Conservation (phyloP, 768 basidiomycete genomes). For the Asterophora parasitica region DNA sequence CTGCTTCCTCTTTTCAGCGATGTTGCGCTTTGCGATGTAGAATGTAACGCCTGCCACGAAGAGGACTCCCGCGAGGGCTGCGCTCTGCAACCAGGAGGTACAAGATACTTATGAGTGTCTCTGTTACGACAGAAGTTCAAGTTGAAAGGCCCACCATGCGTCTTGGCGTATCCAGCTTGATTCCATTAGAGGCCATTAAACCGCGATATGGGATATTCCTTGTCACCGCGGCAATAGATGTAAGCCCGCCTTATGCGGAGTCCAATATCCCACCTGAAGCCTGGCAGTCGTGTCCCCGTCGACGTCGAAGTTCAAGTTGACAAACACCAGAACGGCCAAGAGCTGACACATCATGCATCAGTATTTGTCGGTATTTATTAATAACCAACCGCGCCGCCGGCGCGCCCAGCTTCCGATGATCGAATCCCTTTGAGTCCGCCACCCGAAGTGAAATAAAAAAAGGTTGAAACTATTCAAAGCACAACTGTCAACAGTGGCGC, state of each 20-base stretch:
- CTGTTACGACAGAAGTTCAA: no score
- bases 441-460: no score
- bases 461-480: no score
- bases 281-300: background rate
- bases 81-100: slow-evolving; percentile 16
- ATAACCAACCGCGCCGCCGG: no score
- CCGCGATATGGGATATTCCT: no score
- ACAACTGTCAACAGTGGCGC: no score
- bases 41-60: slow-evolving; percentile 27
- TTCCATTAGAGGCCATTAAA: slow-evolving; percentile 6
- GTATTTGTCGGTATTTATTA: slow-evolving; percentile 11
- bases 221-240: no score
- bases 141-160: slow-evolving; percentile 13
- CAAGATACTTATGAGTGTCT: no score
- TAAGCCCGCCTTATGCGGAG: no score
- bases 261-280: no score
- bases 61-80: slow-evolving; percentile 27
- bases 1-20: slow-evolving; percentile 27
- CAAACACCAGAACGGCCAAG: background rate
- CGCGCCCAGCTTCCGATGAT: no score
- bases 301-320: background rate
- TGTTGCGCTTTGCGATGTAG: slow-evolving; percentile 29
- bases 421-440: no score
- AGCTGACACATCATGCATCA: background rate
- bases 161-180: slow-evolving; percentile 18